phyloP scores from a whole-genome alignment of 495 filamentous ascomycete genomes.

The Pyrenula massariospora region DNA sequence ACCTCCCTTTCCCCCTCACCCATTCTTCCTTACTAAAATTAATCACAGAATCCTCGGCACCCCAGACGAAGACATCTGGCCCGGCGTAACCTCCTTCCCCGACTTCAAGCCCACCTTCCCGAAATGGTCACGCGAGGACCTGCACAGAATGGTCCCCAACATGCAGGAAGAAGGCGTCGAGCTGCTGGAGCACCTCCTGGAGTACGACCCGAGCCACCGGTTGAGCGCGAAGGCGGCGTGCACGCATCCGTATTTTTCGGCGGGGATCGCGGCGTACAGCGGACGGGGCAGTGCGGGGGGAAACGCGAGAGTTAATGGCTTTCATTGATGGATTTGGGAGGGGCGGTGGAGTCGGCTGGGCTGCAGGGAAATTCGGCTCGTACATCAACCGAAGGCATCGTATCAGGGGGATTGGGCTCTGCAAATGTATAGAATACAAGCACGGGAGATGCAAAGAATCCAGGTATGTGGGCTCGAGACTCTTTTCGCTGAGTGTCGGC shows the following conservation, averaged over 20 bases:
- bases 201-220: conserved; percentile 87
- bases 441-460: too few relatives aligned
- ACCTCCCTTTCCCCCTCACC: conserved; percentile 10
- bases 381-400: background rate
- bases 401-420: background rate
- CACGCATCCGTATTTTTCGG: conserved; percentile 83
- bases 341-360: background rate
- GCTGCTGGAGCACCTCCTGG: conserved; percentile 80
- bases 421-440: too few relatives aligned
- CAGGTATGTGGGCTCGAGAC: too few relatives aligned
- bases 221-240: conserved; percentile 95
- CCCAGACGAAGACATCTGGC: conserved; percentile 79
- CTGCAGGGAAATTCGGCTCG: background rate
- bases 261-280: conserved; percentile 44
- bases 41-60: conserved; percentile 73
- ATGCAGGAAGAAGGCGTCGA: conserved; percentile 72
- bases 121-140: conserved; percentile 75
- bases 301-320: conserved; percentile 26
- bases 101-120: conserved; percentile 97
- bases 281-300: too few relatives aligned
- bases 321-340: conserved; percentile 12
- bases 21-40: conserved; percentile 2
- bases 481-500: too few relatives aligned
- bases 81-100: conserved; percentile 92
- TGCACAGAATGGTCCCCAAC: conserved; percentile 41